Conservation (phyloP, 2,329 filamentous ascomycete species). For the Pseudocercospora cruenta region DNA sequence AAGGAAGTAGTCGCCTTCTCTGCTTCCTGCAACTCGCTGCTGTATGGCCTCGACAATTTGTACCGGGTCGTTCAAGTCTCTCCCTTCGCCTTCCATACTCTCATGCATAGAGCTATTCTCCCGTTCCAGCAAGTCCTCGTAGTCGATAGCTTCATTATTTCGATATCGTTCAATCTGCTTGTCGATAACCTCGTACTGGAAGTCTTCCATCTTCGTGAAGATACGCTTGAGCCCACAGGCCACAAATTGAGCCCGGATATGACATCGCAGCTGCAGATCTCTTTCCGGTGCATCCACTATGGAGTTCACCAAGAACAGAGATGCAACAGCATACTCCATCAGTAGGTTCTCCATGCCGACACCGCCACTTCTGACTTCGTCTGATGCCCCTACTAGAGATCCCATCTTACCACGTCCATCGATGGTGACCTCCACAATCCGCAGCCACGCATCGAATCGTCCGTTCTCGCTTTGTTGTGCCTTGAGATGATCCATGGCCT, state of each 20-base stretch:
- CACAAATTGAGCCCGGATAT: slow-evolving; percentile 94
- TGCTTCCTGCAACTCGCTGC: slow-evolving; percentile 77
- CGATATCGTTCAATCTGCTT: slow-evolving; percentile 96
- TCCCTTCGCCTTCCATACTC: slow-evolving; percentile 79
- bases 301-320: slow-evolving; percentile 94
- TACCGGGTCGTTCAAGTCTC: slow-evolving; percentile 87
- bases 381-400: slow-evolving; percentile 92
- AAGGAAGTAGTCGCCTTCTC: slow-evolving; percentile 92
- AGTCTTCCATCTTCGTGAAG: slow-evolving; percentile 93
- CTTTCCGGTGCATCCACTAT: slow-evolving; percentile 87
- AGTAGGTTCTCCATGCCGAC: slow-evolving; percentile 98
- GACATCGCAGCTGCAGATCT: slow-evolving; percentile 87
- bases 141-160: slow-evolving; percentile 94
- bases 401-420: slow-evolving; percentile 99
- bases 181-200: slow-evolving; percentile 97
- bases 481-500: slow-evolving; percentile 91
- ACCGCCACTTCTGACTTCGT: slow-evolving; percentile 92
- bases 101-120: slow-evolving; percentile 92
- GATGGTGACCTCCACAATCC: slow-evolving; percentile 93
- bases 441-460: slow-evolving; percentile 98
- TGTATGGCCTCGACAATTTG: slow-evolving; percentile 96
- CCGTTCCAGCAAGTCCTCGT: slow-evolving; percentile 91
- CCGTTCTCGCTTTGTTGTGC: slow-evolving; percentile 86
- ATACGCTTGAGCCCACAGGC: slow-evolving; percentile 94
- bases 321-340: slow-evolving; percentile 98